Conservation (phyloP, 2,329 filamentous ascomycete genomes). For the Pyricularia sp. region DNA sequence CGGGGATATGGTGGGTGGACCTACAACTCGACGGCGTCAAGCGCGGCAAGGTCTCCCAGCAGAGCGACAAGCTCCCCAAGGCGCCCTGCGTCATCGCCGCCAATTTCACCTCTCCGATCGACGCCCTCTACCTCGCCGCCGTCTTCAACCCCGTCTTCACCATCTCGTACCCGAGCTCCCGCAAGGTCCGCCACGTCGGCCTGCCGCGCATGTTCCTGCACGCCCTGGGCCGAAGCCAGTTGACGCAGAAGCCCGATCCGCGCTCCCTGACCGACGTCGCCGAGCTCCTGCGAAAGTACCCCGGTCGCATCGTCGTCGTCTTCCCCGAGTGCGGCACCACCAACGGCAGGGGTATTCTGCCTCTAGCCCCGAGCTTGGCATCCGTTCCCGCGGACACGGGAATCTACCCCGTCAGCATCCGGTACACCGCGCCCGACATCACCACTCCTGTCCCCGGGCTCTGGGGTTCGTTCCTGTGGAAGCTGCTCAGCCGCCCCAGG, state of each 20-base stretch:
- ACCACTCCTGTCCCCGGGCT: slow-evolving; percentile 79
- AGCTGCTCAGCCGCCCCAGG: slow-evolving; percentile 71
- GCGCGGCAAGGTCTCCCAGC: slow-evolving; percentile 75
- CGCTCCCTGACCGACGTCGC: slow-evolving; percentile 47
- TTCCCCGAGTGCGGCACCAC: slow-evolving; percentile 94
- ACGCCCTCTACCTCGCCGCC: slow-evolving; percentile 86
- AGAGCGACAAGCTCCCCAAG: slow-evolving; percentile 64
- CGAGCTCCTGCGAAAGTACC: slow-evolving; percentile 57
- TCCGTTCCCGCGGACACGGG: slow-evolving; percentile 56
- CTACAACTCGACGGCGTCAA: slow-evolving; percentile 96
- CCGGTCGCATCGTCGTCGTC: slow-evolving; percentile 68
- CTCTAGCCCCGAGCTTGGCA: slow-evolving; percentile 69
- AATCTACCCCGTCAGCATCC: slow-evolving; percentile 84
- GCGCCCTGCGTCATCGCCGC: slow-evolving; percentile 77
- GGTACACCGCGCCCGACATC: slow-evolving; percentile 82
- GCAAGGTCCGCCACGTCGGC: slow-evolving; percentile 66
- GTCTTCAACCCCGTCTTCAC: slow-evolving; percentile 97
- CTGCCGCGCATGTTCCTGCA: slow-evolving; percentile 66
- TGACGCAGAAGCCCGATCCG: slow-evolving; percentile 26
- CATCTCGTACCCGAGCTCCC: slow-evolving; percentile 65
- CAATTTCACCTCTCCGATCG: slow-evolving; percentile 86
- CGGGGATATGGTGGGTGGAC: slow-evolving; percentile 97
- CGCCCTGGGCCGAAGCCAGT: slow-evolving; percentile 54
- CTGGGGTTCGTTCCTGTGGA: slow-evolving; percentile 73
- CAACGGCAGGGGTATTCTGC: slow-evolving; percentile 83